These are phyloP conservation scores for Gossypium rotundifolium DNA, from an alignment of 345 rosid species.

Conservation along the genomic window DNA sequence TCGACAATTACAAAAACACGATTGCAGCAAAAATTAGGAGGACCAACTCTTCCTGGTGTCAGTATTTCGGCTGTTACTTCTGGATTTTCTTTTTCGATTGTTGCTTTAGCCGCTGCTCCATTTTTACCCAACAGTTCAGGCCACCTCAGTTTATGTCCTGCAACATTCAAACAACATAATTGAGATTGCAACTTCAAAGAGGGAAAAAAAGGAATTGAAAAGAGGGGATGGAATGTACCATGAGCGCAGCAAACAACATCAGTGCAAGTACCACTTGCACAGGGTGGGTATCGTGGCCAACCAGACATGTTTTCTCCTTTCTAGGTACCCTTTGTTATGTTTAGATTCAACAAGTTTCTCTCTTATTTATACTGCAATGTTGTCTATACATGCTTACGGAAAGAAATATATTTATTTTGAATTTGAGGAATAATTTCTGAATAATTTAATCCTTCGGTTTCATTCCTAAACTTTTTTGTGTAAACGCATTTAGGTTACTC, in stretches of 20 bases:
- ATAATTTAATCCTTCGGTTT: no score
- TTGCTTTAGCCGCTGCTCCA: neutral
- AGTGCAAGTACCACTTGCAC: neutral
- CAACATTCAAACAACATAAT: neutral
- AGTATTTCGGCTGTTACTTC: neutral
- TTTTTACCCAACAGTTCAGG: neutral
- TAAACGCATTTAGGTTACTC: no score
- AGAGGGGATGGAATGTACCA: neutral
- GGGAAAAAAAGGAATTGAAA: no score
- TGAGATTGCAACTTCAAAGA: no score
- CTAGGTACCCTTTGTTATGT: neutral
- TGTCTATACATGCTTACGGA: neutral
- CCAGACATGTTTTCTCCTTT: neutral
- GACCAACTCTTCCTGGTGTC: neutral
- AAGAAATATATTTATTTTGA: neutral
- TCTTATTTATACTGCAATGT: neutral
- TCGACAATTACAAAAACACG: neutral
- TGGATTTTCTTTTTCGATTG: conserved; percentile 1
- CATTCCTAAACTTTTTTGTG: no score
- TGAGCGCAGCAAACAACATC: neutral
- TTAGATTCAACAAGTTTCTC: neutral
- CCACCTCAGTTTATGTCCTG: neutral
- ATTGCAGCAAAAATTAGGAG: neutral
- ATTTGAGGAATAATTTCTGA: no score
- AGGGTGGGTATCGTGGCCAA: neutral